phyloP scores from a whole-genome alignment of 352 stramenopile species.

The Phytophthora citricola region DNA sequence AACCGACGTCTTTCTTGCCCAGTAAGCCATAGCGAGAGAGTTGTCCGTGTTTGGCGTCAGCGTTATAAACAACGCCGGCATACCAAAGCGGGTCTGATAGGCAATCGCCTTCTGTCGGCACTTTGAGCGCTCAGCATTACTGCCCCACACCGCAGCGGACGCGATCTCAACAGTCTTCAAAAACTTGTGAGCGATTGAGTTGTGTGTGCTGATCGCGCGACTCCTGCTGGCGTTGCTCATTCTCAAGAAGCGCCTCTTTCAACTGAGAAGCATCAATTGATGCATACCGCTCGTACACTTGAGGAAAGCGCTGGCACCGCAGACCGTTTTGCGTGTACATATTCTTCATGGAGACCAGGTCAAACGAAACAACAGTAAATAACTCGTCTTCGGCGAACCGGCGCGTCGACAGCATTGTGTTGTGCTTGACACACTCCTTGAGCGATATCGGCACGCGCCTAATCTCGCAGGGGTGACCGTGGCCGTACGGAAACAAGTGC shows the following conservation, averaged over 20 bases:
- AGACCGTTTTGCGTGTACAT: conserved; percentile 14
- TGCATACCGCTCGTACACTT: neutral
- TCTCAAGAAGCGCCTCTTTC: neutral
- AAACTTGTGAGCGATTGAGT: neutral
- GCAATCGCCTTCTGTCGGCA: conserved; percentile 4
- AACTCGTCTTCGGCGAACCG: conserved; percentile 21
- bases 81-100: conserved; percentile 9
- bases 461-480: no score
- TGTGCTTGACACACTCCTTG: conserved; percentile 14
- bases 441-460: neutral
- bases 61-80: conserved; percentile 8
- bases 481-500: neutral
- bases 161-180: no score
- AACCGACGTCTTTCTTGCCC: conserved; percentile 1
- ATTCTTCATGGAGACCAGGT: conserved; percentile 11
- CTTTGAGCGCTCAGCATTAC: conserved; percentile 1
- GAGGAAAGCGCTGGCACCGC: conserved; percentile 6
- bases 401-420: conserved; percentile 3
- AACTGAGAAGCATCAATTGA: neutral
- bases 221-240: conserved; percentile 10
- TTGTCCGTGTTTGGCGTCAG: conserved; percentile 10
- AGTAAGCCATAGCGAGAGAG: conserved; percentile 9
- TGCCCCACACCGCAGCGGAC: conserved; percentile 4
- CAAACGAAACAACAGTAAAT: conserved; percentile 15
- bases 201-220: neutral